Evolutionary conservation across 129 eudicot genomes (phyloP).

Genomic region (Ambrosia artemisiifolia): DNA sequence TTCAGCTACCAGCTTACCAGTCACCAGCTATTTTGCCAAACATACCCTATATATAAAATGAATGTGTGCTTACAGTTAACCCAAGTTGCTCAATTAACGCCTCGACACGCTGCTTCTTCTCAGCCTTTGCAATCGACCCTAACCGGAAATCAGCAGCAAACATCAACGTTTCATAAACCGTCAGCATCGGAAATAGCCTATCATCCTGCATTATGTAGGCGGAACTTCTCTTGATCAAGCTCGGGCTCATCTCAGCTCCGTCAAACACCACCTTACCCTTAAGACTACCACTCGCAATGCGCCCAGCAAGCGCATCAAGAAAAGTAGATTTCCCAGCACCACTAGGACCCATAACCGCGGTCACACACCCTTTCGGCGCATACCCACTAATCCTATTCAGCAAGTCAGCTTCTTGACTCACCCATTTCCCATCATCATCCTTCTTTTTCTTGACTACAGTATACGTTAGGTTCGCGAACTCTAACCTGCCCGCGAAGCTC

Average conservation of each 20-base stretch:
- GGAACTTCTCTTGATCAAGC: slow-evolving; percentile 63
- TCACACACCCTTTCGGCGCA: slow-evolving; percentile 70
- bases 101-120: slow-evolving; percentile 60
- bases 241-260: slow-evolving; percentile 58
- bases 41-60: too few species aligned
- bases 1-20: too few species aligned
- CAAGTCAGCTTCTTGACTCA: slow-evolving; percentile 51
- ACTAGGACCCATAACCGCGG: slow-evolving; percentile 95
- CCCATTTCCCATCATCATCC: slow-evolving; percentile 49
- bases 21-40: too few species aligned
- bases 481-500: neutral
- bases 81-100: slow-evolving; percentile 68
- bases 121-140: slow-evolving; percentile 52
- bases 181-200: slow-evolving; percentile 65
- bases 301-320: slow-evolving; percentile 80
- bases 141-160: slow-evolving; percentile 76
- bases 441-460: slow-evolving; percentile 44
- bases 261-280: slow-evolving; percentile 61
- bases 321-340: slow-evolving; percentile 91
- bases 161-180: slow-evolving; percentile 73
- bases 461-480: slow-evolving; percentile 25
- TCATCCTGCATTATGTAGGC: slow-evolving; percentile 84
- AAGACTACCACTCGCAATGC: slow-evolving; percentile 74
- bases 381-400: slow-evolving; percentile 56
- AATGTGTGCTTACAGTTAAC: slow-evolving; percentile 43